Evolutionary conservation across 192 early-diverging fungal species (phyloP).

Genomic region (Cladochytrium replicatum): DNA sequence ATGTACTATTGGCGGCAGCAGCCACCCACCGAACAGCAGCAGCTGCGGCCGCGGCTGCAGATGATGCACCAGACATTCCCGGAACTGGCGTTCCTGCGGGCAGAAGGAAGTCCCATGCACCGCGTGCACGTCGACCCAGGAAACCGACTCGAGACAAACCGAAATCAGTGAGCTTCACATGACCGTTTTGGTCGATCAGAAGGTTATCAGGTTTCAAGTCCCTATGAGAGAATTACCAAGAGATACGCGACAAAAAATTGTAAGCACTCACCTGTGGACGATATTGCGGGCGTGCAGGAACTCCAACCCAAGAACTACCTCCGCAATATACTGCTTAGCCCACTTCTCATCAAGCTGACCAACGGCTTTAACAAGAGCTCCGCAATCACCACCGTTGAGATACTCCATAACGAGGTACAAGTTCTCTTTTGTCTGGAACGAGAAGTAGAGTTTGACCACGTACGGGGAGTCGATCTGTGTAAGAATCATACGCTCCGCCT

Average conservation of each 20-base stretch:
- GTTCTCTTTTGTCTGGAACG: conserved; percentile 76
- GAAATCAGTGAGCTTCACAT: conserved; percentile 84
- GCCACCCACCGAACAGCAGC: no score
- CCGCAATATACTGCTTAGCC: conserved; percentile 75
- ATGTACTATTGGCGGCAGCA: no score
- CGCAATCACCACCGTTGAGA: conserved; percentile 81
- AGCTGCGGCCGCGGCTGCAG: conserved; percentile 4
- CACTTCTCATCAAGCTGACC: conserved; percentile 67
- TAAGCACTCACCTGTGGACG: conserved; percentile 60
- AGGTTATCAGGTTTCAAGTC: conserved; percentile 83
- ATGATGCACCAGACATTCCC: conserved; percentile 6
- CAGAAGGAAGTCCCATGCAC: conserved; percentile 26
- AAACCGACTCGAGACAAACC: conserved; percentile 77
- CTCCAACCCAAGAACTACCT: conserved; percentile 70
- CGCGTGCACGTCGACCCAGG: conserved; percentile 61
- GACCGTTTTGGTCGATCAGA: conserved; percentile 72
- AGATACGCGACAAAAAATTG: conserved; percentile 7
- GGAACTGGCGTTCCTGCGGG: conserved; percentile 22
- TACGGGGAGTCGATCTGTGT: conserved; percentile 78
- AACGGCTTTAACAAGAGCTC: conserved; percentile 67
- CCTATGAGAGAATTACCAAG: conserved; percentile 17
- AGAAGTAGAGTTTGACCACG: conserved; percentile 75
- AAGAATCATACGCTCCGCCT: conserved; percentile 80
- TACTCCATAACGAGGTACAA: conserved; percentile 84
- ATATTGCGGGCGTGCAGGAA: conserved; percentile 70